A percentile compares a stretch with the other conserved stretches of the same genome.
phyloP scores from a whole-genome alignment of 768 basidiomycete species.

The Boletus insuetus region DNA sequence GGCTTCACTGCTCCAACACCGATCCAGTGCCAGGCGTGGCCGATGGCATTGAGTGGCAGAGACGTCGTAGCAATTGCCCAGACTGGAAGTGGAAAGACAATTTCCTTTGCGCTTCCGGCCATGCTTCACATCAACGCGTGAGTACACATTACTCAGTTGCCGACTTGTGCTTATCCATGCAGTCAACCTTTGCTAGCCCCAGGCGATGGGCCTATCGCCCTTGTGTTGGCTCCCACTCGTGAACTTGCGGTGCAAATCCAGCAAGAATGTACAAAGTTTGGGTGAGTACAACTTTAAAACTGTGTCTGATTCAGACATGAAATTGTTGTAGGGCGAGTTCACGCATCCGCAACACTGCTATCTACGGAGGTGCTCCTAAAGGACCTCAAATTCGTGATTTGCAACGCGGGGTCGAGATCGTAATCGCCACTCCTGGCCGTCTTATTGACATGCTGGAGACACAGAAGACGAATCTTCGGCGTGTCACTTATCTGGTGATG shows the following conservation, averaged over 20 bases:
- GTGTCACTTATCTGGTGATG: conserved; percentile 97
- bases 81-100: conserved; percentile 98
- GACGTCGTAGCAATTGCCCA: conserved; percentile 97
- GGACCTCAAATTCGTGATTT: conserved; percentile 98
- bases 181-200: conserved; percentile 91
- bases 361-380: conserved; percentile 98
- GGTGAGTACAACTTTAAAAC: conserved; percentile 44
- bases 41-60: conserved; percentile 93
- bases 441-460: conserved; percentile 98
- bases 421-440: conserved; percentile 99
- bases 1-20: conserved; percentile 90
- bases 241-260: conserved; percentile 99
- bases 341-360: conserved; percentile 96
- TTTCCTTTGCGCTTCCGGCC: conserved; percentile 95
- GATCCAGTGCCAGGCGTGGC: conserved; percentile 99
- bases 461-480: conserved; percentile 92
- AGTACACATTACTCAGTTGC: conserved; percentile 27
- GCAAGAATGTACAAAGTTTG: conserved; percentile 98
- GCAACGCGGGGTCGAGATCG: conserved; percentile 94
- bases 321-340: conserved; percentile 65
- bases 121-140: conserved; percentile 99
- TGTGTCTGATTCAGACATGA: not conserved
- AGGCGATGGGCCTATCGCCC: conserved; percentile 96
- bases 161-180: conserved; percentile 2
- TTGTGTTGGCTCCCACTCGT: conserved; percentile 95